Percentiles rank a stretch among this genome's conserved stretches.
These are phyloP conservation scores for Hypseocharis bilobata DNA, from an alignment of 441 rosid genomes.

Conservation along the genomic window DNA sequence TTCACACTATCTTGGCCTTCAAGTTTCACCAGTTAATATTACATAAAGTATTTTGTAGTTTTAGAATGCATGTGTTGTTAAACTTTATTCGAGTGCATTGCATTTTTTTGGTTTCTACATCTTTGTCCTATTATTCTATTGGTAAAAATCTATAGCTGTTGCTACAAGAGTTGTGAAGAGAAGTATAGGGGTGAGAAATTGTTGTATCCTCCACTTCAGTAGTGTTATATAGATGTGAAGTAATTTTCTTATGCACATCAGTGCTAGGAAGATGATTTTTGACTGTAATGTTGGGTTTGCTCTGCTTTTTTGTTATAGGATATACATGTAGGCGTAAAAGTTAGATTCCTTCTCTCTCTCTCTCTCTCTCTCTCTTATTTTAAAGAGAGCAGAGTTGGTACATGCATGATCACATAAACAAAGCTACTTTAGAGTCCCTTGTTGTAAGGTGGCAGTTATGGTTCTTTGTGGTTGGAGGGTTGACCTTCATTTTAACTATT, in stretches of 20 bases:
- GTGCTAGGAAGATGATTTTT: not conserved
- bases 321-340: not conserved
- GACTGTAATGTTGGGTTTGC: not conserved
- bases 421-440: no score
- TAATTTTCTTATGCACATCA: not conserved
- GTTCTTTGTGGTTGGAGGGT: not conserved
- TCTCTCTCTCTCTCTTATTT: no score
- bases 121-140: conserved; percentile 8
- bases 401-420: no score
- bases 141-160: not conserved
- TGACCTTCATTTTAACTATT: conserved; percentile 11
- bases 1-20: conserved; percentile 14
- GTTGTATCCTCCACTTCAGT: conserved; percentile 1
- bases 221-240: conserved; percentile 1
- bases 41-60: not conserved
- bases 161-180: not conserved
- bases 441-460: not conserved
- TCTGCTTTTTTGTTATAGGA: conserved; percentile 3
- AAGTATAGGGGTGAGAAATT: not conserved
- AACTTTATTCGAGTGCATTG: not conserved
- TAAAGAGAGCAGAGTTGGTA: no score
- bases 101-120: conserved; percentile 1
- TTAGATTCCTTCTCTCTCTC: not conserved
- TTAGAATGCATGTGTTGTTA: not conserved
- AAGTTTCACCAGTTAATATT: not conserved